Evolutionary conservation across 2,329 filamentous ascomycete genomes (phyloP).

Genomic region (Blumeria hordei): DNA sequence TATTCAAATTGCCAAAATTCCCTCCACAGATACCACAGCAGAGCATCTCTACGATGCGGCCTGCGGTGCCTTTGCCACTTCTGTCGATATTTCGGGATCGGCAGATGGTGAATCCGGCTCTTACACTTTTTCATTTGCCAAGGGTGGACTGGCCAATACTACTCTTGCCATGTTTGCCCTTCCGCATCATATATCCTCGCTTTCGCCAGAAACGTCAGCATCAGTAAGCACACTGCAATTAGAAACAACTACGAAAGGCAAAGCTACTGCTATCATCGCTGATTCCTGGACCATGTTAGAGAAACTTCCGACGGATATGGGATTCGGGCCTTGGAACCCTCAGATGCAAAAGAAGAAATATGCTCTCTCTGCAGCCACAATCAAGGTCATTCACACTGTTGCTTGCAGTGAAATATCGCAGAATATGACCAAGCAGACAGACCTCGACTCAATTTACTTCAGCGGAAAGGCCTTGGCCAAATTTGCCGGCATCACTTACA

Average conservation of each 20-base stretch:
- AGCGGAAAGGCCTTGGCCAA: conserved; percentile 67
- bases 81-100: conserved; percentile 38
- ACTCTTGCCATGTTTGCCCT: conserved; percentile 20
- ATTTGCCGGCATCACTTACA: conserved; percentile 45
- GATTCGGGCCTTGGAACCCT: conserved; percentile 56
- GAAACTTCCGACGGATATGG: conserved; percentile 45
- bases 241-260: conserved; percentile 66
- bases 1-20: conserved; percentile 65
- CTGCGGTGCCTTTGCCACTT: conserved; percentile 48
- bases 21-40: conserved; percentile 22
- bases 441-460: conserved; percentile 77
- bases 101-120: conserved; percentile 33
- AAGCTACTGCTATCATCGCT: conserved; percentile 45
- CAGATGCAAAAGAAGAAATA: conserved; percentile 19
- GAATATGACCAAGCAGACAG: conserved; percentile 46
- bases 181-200: conserved; percentile 57
- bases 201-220: conserved; percentile 31
- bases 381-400: conserved; percentile 31
- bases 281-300: conserved; percentile 63
- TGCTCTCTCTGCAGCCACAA: conserved; percentile 27
- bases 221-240: conserved; percentile 32
- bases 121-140: conserved; percentile 54
- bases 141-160: conserved; percentile 33
- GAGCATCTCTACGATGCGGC: conserved; percentile 53
- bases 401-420: conserved; percentile 53